Evolutionary conservation across 768 basidiomycete species (phyloP), one percentile per base, ranked within the genome.

Genomic region (Lentinula detonsa): DNA sequence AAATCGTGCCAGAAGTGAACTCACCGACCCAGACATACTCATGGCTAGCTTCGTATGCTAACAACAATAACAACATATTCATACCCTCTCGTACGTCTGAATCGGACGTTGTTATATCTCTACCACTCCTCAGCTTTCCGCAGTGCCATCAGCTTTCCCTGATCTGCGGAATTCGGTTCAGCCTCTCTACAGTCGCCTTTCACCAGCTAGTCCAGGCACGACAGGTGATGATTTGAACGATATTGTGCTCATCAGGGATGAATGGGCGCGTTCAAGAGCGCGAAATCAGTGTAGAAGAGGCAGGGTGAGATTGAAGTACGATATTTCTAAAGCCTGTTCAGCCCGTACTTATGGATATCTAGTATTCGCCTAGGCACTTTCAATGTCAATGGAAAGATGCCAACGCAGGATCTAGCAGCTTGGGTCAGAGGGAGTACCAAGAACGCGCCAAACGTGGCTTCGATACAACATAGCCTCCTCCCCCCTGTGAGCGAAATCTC

Each of bases 311-410:
- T 63, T 81, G n/a, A 74, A 66, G 73, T 75, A 56, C 55, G 68
- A 55, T 15, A 5, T 59, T 53, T 18, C 1, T n/a, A 10, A 6
- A 23, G 7, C n/a, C 37, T 60, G 23, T 40, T 52, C 8, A 54
- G 48, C n/a, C 28, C 7, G 31, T 18, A 23, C 31, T 28, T 13
- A 21, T 31, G 23, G 15, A 13, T 16, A 16, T 35, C 51, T 59
- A 90, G 88, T 35, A 68, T 93, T 53, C 85, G 89, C 5, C 62
- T 88, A 16, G 90, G 91, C 21, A 90, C 89, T 0, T 94, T 93
- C 76, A 94, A 94, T 65, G 91, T 93, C 50, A 91, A 92, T 65
- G 91, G 90, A 1, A 86, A 85, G 66, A 65, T 81, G 40, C 89
- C 92, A 0, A 84, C 86, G 2, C 86, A 89, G 64, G 88, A 91